These are phyloP conservation scores for Pseudogymnoascus sp. DNA, from an alignment of 2,329 filamentous ascomycete genomes.

Conservation along the genomic window DNA sequence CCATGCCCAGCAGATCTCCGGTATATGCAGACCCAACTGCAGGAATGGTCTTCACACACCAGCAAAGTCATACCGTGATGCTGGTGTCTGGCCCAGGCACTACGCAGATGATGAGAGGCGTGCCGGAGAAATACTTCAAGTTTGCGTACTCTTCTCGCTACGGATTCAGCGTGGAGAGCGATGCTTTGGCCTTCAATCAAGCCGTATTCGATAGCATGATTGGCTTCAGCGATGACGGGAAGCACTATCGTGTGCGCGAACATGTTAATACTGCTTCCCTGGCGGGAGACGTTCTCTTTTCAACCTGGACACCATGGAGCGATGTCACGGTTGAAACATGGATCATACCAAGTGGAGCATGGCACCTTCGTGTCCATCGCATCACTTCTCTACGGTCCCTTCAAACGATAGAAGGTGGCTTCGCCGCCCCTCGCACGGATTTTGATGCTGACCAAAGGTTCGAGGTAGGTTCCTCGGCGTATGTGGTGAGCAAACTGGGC, in stretches of 20 bases:
- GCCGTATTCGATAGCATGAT: conserved; percentile 21
- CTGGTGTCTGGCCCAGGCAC: conserved; percentile 19
- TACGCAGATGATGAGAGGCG: conserved; percentile 40
- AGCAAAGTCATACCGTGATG: conserved; percentile 18
- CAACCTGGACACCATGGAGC: conserved; percentile 20
- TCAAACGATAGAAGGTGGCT: conserved; percentile 20
- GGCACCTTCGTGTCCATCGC: conserved; percentile 32
- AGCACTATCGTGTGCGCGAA: conserved; percentile 9
- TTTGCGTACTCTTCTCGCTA: conserved; percentile 42
- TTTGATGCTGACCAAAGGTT: background rate
- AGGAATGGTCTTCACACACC: conserved; percentile 14
- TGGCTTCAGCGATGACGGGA: conserved; percentile 15
- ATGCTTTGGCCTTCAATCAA: conserved; percentile 24
- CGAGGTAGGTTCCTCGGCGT: background rate
- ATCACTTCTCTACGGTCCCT: conserved; percentile 17
- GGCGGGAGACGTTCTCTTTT: conserved; percentile 8
- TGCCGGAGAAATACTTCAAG: conserved; percentile 35
- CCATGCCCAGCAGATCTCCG: conserved; percentile 22
- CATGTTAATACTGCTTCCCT: conserved; percentile 2
- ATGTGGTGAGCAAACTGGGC: conserved; percentile 8
- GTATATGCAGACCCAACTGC: conserved; percentile 10
- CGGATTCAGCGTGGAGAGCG: conserved; percentile 36
- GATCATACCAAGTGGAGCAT: conserved; percentile 29
- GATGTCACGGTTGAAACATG: conserved; percentile 29
- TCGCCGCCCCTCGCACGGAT: conserved; percentile 15